phyloP scores from a whole-genome alignment of 2,329 filamentous ascomycete genomes.

The Aspergillus pseudotamarii region DNA sequence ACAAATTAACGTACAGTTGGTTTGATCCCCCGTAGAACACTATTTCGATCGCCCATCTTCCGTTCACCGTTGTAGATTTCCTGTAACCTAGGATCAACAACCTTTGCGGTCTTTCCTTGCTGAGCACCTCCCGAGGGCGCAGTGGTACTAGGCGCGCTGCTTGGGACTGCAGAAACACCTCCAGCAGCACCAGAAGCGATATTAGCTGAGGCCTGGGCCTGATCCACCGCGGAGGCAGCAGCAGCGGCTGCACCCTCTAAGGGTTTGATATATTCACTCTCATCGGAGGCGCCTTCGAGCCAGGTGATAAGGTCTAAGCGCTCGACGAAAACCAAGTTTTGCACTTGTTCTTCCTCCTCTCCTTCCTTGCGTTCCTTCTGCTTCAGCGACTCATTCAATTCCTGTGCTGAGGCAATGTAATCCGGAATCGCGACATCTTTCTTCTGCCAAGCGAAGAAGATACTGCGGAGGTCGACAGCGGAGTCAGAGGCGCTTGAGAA shows the following conservation, averaged over 20 bases:
- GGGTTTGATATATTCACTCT: constrained; percentile 90
- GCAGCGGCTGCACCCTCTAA: constrained; percentile 63
- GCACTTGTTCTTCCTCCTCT: constrained; percentile 62
- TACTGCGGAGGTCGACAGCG: constrained; percentile 83
- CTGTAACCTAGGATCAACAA: constrained; percentile 78
- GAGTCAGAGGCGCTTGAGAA: constrained; percentile 68
- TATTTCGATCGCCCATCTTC: constrained; percentile 90
- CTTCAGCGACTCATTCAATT: constrained; percentile 75
- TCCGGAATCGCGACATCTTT: constrained; percentile 87
- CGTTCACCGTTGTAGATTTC: constrained; percentile 92
- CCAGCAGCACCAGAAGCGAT: constrained; percentile 55
- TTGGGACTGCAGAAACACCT: constrained; percentile 42
- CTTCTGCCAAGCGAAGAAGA: constrained; percentile 96
- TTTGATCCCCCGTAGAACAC: constrained; percentile 81
- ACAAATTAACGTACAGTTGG: constrained; percentile 66
- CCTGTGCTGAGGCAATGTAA: constrained; percentile 82
- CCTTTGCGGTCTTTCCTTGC: constrained; percentile 59
- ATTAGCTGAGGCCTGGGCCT: constrained; percentile 49
- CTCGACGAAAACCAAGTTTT: constrained; percentile 90
- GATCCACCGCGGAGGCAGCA: constrained; percentile 40
- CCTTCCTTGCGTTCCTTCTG: constrained; percentile 36
- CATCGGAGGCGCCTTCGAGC: constrained; percentile 85
- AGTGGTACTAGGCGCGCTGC: constrained; percentile 46
- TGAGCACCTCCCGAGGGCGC: constrained; percentile 28
- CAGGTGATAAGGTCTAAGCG: constrained; percentile 89